Evolutionary conservation across 140 eudicot species (phyloP), one percentile per base, ranked within the genome.

Genomic region (Oenanthe javanica): DNA sequence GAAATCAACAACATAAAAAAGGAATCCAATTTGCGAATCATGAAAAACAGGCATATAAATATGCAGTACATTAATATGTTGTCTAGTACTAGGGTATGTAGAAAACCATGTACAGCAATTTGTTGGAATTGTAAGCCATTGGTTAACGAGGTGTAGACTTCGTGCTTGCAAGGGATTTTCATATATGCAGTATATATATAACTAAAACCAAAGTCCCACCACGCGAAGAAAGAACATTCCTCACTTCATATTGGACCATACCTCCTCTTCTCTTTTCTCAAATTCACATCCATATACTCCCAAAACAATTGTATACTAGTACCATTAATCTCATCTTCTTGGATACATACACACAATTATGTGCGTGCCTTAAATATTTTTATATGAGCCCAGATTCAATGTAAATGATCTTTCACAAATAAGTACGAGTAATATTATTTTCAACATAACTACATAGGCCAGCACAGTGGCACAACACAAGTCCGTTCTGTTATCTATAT

Each of bases 211-310:
- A 57, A 57, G 54, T 14, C 45, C 72, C 18, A 77, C 81, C 81
- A 78, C 43, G 81, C 59, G 69, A n/a, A n/a, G 57, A 11, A 78
- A 57, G 73, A 78, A 78, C 81, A 78, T 78, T 78, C 81, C 57
- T 78, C 66, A 1, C 38, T n/a, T 74, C 78, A 78, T 42, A 59
- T 59, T 78, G 79, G 61, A 36, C 64, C 79, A 51, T 15, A 23
- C 1, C 45, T 36, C 46, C 9, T 52, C 50, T 31, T 31, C 66
- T 36, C 46, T 77, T 49, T 13, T 54, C 46, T 5, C 14, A n/a
- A 38, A 8, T 52, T 36, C 80, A 52, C 10, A 27, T 5, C 23
- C 40, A 21, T 14, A 77, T 31, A 31, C 42, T 77, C 70, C 80
- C 72, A 77, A 77, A 77, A 54, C 70, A 52, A 71, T 27, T 50